These are phyloP conservation scores for Colletotrichum ledebouriae DNA, from an alignment of 2,329 filamentous ascomycete species.

Conservation along the genomic window DNA sequence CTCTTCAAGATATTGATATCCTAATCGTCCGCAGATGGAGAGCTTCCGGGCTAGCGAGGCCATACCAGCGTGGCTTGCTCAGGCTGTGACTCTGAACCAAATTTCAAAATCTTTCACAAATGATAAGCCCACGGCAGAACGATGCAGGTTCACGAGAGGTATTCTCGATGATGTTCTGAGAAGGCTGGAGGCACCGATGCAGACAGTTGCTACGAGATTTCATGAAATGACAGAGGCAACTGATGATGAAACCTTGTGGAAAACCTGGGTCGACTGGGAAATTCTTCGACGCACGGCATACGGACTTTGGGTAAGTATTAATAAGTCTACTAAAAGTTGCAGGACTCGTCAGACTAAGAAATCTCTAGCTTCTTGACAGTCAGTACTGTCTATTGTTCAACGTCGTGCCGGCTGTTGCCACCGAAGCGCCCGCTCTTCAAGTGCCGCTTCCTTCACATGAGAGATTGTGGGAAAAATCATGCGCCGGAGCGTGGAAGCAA, in stretches of 20 bases:
- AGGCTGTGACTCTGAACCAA: neutral
- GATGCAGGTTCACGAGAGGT: neutral
- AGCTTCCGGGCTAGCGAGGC: neutral
- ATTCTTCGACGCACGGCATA: neutral
- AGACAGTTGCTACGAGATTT: neutral
- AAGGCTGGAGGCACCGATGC: neutral
- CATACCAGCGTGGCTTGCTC: neutral
- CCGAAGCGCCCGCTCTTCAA: neutral
- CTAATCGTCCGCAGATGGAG: neutral
- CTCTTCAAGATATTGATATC: neutral
- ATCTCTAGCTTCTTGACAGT: neutral
- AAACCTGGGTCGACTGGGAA: neutral
- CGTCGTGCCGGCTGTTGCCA: neutral
- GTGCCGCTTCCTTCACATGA: constrained; percentile 6
- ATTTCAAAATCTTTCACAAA: neutral
- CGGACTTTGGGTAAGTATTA: neutral
- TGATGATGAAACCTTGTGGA: neutral
- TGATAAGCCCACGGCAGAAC: neutral
- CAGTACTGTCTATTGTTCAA: constrained; percentile 1
- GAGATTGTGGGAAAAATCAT: neutral
- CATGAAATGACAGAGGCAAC: neutral
- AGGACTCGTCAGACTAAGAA: neutral
- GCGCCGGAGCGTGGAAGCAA: neutral
- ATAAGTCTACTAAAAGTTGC: neutral
- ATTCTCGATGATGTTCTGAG: neutral